phyloP scores from a whole-genome alignment of 331 rosid genomes.

The Quercus phellos region DNA sequence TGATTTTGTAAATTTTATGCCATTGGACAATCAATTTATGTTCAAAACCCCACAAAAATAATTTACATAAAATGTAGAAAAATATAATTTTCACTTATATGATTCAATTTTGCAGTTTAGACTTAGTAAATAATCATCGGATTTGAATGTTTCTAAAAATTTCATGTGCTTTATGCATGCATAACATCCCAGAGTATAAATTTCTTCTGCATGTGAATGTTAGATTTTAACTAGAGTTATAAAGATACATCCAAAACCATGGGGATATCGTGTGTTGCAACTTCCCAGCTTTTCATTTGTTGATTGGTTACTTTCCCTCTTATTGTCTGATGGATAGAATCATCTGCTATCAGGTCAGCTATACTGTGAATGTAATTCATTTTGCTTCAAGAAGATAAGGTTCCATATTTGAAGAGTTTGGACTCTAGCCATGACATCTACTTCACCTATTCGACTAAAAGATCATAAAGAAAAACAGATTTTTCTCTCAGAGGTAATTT shows the following conservation, averaged over 20 bases:
- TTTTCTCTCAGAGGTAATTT: conserved; percentile 47
- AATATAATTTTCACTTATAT: background rate
- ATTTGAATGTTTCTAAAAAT: background rate
- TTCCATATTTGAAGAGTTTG: conserved; percentile 13
- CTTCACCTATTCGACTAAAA: conserved; percentile 23
- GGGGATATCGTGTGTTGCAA: background rate
- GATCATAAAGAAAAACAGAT: conserved; percentile 38
- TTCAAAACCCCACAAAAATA: background rate
- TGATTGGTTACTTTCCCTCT: background rate
- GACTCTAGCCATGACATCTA: conserved; percentile 32
- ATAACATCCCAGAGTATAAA: background rate
- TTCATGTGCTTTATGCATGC: background rate
- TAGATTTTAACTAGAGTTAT: background rate
- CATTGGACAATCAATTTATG: background rate
- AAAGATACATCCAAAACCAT: background rate
- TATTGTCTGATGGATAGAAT: conserved; percentile 4
- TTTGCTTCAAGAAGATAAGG: conserved; percentile 24
- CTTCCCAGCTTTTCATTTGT: background rate
- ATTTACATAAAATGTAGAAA: background rate
- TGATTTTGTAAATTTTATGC: background rate
- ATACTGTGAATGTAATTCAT: background rate
- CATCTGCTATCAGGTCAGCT: conserved; percentile 10
- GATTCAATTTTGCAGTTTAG: background rate
- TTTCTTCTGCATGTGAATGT: background rate
- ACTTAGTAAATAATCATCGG: background rate